Evolutionary conservation across 371 early-diverging fungal species (phyloP).

Genomic region (Polyrhizophydium stewartii): DNA sequence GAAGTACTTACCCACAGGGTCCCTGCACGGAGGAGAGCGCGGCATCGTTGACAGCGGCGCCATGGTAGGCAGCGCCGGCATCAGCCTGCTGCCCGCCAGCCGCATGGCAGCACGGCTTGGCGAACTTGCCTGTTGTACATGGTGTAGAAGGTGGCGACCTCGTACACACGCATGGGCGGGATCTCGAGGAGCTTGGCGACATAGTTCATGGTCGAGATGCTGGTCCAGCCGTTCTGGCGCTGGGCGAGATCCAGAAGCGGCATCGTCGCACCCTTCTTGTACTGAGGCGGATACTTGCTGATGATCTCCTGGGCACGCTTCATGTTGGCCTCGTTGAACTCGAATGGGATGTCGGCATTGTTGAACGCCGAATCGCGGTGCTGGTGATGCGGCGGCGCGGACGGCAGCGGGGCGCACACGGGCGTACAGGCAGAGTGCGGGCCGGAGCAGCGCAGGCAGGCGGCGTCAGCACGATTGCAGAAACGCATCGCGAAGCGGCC

Average conservation of each 20-base stretch:
- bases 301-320: slow-evolving; percentile 81
- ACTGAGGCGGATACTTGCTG: slow-evolving; percentile 93
- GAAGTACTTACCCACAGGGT: slow-evolving; percentile 97
- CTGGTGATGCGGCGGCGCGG: too few relatives aligned
- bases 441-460: too few relatives aligned
- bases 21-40: too few relatives aligned
- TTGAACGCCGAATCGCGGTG: too few relatives aligned
- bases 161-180: slow-evolving; percentile 98
- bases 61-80: neutral
- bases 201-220: slow-evolving; percentile 94
- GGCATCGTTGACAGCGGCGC: neutral
- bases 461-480: too few relatives aligned
- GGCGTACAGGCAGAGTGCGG: too few relatives aligned
- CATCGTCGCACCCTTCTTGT: slow-evolving; percentile 96
- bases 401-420: too few relatives aligned
- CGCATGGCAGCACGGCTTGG: neutral
- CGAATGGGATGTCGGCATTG: slow-evolving; percentile 82
- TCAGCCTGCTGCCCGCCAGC: neutral
- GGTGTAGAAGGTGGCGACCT: slow-evolving; percentile 99
- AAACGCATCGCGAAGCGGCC: too few relatives aligned
- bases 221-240: slow-evolving; percentile 84
- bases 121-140: slow-evolving; percentile 88
- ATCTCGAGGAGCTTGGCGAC: slow-evolving; percentile 92
- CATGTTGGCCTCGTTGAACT: slow-evolving; percentile 77
- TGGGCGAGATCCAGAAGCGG: slow-evolving; percentile 95